Evolutionary conservation across 371 early-diverging fungal genomes (phyloP).

Genomic region (Mortierella sp.): DNA sequence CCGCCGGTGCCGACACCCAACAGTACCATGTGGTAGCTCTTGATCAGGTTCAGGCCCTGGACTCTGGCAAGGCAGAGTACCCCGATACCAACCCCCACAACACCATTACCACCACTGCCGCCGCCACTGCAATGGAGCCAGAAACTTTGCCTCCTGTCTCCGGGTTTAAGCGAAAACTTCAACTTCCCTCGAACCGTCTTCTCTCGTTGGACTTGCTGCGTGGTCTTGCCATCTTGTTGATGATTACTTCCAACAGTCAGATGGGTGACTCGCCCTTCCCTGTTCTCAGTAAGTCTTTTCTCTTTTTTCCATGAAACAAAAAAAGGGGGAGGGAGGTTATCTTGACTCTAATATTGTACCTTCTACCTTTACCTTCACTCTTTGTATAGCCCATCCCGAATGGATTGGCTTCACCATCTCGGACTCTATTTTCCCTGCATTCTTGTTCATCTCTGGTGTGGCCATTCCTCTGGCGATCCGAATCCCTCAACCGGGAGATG

Average conservation of each 20-base stretch:
- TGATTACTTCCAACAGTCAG: slow-evolving; percentile 64
- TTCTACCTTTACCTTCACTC: background rate
- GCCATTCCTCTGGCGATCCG: slow-evolving; percentile 59
- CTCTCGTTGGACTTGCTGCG: slow-evolving; percentile 57
- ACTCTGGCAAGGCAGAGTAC: background rate
- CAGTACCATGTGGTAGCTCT: background rate
- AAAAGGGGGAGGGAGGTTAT: background rate
- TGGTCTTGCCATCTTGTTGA: slow-evolving; percentile 56
- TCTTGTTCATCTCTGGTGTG: slow-evolving; percentile 60
- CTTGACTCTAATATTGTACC: background rate
- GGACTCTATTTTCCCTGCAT: slow-evolving; percentile 63
- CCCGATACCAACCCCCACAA: background rate
- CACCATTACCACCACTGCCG: background rate
- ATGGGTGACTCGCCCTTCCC: slow-evolving; percentile 35
- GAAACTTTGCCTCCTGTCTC: background rate
- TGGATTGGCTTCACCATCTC: slow-evolving; percentile 59
- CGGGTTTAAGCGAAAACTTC: slow-evolving; percentile 8
- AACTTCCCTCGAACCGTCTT: slow-evolving; percentile 52
- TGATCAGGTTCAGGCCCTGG: background rate
- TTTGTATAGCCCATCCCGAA: slow-evolving; percentile 41
- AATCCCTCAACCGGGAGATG: slow-evolving; percentile 1
- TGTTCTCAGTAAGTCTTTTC: slow-evolving; percentile 26
- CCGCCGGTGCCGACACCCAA: too few relatives aligned
- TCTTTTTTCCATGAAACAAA: background rate
- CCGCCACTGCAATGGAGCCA: background rate